Evolutionary conservation across 2,329 filamentous ascomycete species (phyloP), one percentile per base, ranked within the genome.

Genomic region (Fusarium neocosmosporiellum): DNA sequence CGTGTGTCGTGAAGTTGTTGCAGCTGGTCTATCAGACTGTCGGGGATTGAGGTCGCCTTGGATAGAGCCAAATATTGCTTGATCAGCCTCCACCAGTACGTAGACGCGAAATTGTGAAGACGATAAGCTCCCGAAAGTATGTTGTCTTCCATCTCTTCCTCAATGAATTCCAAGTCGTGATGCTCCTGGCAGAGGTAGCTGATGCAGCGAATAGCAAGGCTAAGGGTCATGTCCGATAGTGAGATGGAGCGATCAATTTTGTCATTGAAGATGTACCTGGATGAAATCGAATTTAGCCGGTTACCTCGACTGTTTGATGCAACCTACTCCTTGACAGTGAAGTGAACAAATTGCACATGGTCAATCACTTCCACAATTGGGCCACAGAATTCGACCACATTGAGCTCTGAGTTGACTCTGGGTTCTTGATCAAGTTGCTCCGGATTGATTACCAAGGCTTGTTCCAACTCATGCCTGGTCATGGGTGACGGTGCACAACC

Each of bases 291-390:
- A 7, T 1, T 18, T 20, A 16, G n/a, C 18, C 1, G 3, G 9
- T 10, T 7, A 7, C 13, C n/a, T 27, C 2, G 29, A 3, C 10
- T 13, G 0, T 7, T 13, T 1, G 9, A 8, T 14, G 20, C 7
- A 8, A 64, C 65, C 6, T 65, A 62, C 66, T 69, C 39, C 5
- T 66, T 43, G 8, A 59, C 69, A 0, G 69, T 71, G n/a, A 71
- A 71, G 24, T 71, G 69, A 39, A 71, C 69, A 39, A 69, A 69
- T 18, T 71, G 66, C 3, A 66, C n/a, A 7, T 58, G 18, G 4
- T 64, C 69, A 2, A 64, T 60, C 0, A 66, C 63, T n/a, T 71
- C 69, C 10, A 71, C 59, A 7, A 71, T 66, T 3, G 69, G 63
- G 1, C 69, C 66, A 29, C 69, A 71, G 1, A 54, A 24, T 5